phyloP scores from a whole-genome alignment of 2,329 filamentous ascomycete species.

The Sporothrix variecibatus region DNA sequence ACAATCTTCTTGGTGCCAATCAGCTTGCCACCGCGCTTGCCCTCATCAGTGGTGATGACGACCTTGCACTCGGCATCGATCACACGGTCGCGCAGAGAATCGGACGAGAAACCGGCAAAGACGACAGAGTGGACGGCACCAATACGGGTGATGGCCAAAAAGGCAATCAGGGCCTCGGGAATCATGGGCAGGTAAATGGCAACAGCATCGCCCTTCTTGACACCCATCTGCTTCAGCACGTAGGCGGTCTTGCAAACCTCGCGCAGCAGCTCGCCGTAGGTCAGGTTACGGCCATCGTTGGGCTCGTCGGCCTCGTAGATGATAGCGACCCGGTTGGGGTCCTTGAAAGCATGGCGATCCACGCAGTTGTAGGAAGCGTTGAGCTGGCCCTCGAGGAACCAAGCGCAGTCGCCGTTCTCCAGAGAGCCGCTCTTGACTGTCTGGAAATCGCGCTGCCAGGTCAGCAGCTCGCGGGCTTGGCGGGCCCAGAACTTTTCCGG shows the following conservation, averaged over 20 bases:
- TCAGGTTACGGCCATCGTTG: slow-evolving; percentile 81
- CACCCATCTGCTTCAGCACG: slow-evolving; percentile 91
- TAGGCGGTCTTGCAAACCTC: slow-evolving; percentile 87
- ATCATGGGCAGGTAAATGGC: slow-evolving; percentile 99
- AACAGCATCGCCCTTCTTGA: slow-evolving; percentile 95
- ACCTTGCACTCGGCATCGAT: slow-evolving; percentile 88
- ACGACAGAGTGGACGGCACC: slow-evolving; percentile 96
- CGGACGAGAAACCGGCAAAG: slow-evolving; percentile 95
- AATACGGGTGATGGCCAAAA: slow-evolving; percentile 88
- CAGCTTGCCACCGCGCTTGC: slow-evolving; percentile 94
- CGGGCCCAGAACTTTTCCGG: slow-evolving; percentile 89
- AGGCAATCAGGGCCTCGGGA: slow-evolving; percentile 87
- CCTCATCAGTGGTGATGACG: slow-evolving; percentile 96
- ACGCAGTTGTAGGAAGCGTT: slow-evolving; percentile 98
- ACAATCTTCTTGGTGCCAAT: slow-evolving; percentile 99
- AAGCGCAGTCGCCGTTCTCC: slow-evolving; percentile 78
- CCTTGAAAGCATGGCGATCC: slow-evolving; percentile 92
- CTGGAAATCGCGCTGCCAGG: slow-evolving; percentile 89
- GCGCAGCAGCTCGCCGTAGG: slow-evolving; percentile 88
- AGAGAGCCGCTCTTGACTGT: slow-evolving; percentile 82
- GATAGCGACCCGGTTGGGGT: slow-evolving; percentile 91
- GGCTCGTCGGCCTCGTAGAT: slow-evolving; percentile 98
- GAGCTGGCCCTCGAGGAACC: slow-evolving; percentile 91
- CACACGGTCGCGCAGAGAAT: slow-evolving; percentile 93
- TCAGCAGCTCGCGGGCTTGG: slow-evolving; percentile 82